phyloP scores from a whole-genome alignment of 176 grass and related monocot species.

The Secale cereale region DNA sequence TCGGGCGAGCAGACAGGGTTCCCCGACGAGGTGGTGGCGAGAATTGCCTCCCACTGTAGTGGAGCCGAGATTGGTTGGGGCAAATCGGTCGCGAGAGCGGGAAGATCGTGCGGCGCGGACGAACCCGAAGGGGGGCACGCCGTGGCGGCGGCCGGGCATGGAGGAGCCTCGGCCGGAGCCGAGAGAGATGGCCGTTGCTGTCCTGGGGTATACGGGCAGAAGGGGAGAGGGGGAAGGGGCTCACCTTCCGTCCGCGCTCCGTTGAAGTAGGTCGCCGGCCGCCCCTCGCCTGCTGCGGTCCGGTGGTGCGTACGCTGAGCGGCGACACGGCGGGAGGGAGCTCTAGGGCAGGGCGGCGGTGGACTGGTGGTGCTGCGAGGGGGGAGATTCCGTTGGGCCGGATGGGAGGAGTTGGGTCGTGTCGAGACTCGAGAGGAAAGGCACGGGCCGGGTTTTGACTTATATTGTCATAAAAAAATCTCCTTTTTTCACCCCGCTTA shows the following conservation, averaged over 20 bases:
- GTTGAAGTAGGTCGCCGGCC: too few relatives aligned
- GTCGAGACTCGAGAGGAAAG: too few relatives aligned
- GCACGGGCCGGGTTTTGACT: too few relatives aligned
- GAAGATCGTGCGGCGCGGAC: background rate
- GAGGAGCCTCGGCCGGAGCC: background rate
- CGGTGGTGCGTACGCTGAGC: background rate
- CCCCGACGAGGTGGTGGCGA: too few relatives aligned
- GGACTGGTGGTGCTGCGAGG: background rate
- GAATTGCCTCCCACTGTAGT: background rate
- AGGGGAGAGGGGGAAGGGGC: background rate
- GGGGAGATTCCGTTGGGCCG: background rate
- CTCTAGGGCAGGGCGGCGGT: background rate
- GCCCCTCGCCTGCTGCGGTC: too few relatives aligned
- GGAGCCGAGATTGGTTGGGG: background rate
- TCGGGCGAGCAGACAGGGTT: background rate
- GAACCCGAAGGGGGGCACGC: background rate
- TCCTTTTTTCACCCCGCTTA: too few relatives aligned
- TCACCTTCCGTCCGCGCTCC: background rate
- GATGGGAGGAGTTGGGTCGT: background rate
- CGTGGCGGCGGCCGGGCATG: background rate
- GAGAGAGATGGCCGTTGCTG: background rate
- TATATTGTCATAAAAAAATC: too few relatives aligned
- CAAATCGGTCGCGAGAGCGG: background rate
- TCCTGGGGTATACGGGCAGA: background rate
- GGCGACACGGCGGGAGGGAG: background rate